Evolutionary conservation across 768 basidiomycete species (phyloP).

Genomic region (Pleurotus tuoliensis): DNA sequence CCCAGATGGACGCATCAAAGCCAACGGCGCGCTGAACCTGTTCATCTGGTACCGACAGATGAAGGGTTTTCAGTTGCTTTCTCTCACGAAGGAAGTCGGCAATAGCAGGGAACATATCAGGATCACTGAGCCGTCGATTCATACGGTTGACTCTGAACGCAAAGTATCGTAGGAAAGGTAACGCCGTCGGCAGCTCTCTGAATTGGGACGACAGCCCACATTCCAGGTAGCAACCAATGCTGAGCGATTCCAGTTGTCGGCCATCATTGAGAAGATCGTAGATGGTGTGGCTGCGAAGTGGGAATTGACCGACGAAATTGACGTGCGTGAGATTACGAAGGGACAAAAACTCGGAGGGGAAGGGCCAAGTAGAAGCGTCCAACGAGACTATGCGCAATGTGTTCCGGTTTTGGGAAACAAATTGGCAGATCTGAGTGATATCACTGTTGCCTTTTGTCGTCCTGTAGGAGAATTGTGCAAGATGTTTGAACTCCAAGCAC

Average conservation of each 20-base stretch:
- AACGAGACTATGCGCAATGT: conserved; percentile 52
- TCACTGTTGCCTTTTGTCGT: conserved; percentile 34
- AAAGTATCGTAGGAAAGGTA: conserved; percentile 68
- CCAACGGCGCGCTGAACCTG: conserved; percentile 47
- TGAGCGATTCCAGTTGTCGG: conserved; percentile 59
- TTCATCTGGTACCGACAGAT: conserved; percentile 42
- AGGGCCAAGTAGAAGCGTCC: conserved; percentile 52
- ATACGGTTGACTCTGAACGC: conserved; percentile 46
- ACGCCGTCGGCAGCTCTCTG: conserved; percentile 32
- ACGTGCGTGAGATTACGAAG: conserved; percentile 64
- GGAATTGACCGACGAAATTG: conserved; percentile 56
- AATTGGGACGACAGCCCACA: conserved; percentile 49
- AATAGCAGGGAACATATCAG: conserved; percentile 66
- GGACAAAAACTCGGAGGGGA: conserved; percentile 49
- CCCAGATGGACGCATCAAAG: conserved; percentile 69
- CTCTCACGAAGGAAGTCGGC: conserved; percentile 62
- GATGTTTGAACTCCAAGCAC: conserved; percentile 46
- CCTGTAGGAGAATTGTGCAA: conserved; percentile 56
- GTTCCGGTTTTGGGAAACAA: conserved; percentile 49
- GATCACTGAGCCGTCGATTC: conserved; percentile 42
- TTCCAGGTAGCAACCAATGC: conserved; percentile 51
- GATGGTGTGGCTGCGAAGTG: conserved; percentile 45
- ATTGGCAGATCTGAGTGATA: conserved; percentile 34
- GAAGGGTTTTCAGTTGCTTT: conserved; percentile 45
- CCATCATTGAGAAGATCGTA: conserved; percentile 58